A percentile compares a stretch with the other conserved stretches of the same genome.
Conservation (phyloP, 2,329 filamentous ascomycete genomes). For the Pseudodiploospora longispora region DNA sequence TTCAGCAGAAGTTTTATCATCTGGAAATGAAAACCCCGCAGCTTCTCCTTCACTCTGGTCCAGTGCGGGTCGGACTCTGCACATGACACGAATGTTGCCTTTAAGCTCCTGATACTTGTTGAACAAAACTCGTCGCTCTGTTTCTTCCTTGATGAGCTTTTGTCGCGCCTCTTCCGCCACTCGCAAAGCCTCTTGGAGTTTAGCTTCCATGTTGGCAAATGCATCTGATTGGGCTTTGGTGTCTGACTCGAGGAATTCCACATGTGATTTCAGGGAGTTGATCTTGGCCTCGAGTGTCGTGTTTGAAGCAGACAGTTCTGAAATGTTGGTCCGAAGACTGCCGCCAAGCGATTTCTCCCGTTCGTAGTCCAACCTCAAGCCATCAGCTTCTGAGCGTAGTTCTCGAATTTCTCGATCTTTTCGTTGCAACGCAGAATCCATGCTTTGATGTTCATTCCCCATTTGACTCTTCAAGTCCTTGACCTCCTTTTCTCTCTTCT, state of each 20-base stretch:
- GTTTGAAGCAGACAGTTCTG: constrained; percentile 52
- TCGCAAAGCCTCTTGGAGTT: constrained; percentile 68
- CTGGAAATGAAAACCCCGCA: constrained; percentile 70
- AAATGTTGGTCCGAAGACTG: constrained; percentile 42
- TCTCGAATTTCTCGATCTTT: constrained; percentile 49
- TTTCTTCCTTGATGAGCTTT: constrained; percentile 87
- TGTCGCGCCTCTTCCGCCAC: constrained; percentile 63
- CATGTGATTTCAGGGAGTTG: constrained; percentile 68
- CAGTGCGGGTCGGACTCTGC: constrained; percentile 74
- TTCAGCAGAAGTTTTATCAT: constrained; percentile 79
- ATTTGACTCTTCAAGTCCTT: constrained; percentile 52
- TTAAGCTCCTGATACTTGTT: constrained; percentile 98
- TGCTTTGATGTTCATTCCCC: constrained; percentile 42
- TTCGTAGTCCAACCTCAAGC: constrained; percentile 42
- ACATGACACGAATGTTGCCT: constrained; percentile 98
- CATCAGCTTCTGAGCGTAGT: constrained; percentile 35
- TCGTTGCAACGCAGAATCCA: constrained; percentile 37
- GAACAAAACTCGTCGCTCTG: constrained; percentile 80
- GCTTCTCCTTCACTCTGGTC: constrained; percentile 51
- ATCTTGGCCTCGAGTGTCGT: constrained; percentile 66
- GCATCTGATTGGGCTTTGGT: constrained; percentile 82
- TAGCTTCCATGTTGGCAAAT: constrained; percentile 72
- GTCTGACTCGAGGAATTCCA: constrained; percentile 84
- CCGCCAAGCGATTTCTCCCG: constrained; percentile 58
- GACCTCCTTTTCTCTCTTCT: constrained; percentile 51